Conservation (phyloP, 2,329 filamentous ascomycete species). For the Ophiostoma sp. region DNA sequence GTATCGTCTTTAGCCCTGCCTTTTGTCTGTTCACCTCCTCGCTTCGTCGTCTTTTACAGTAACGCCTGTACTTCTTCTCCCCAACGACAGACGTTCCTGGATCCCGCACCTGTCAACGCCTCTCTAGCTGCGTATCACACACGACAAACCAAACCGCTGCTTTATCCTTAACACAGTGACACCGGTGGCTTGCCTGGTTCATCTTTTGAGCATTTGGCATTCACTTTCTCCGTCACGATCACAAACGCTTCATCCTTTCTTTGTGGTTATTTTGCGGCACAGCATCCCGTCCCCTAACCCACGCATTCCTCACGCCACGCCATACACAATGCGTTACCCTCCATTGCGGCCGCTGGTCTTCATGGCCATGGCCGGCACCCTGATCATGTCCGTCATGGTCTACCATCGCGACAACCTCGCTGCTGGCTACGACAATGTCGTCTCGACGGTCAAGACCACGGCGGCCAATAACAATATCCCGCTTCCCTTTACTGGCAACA, state of each 20-base stretch:
- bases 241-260: not conserved
- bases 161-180: not conserved
- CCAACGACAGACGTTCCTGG: constrained; percentile 5
- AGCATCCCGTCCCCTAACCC: constrained; percentile 3
- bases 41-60: too few relatives aligned
- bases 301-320: not conserved
- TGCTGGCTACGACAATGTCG: constrained; percentile 20
- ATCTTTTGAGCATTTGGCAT: not conserved
- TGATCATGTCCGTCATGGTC: constrained; percentile 18
- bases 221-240: not conserved
- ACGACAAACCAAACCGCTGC: not conserved
- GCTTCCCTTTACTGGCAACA: constrained; percentile 8
- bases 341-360: constrained; percentile 15
- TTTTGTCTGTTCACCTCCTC: not conserved
- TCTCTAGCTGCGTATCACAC: not conserved
- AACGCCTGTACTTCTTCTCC: not conserved
- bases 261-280: not conserved
- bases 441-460: constrained; percentile 17
- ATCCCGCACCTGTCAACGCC: constrained; percentile 1
- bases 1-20: not conserved
- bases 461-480: constrained; percentile 17
- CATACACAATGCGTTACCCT: not conserved
- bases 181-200: not conserved
- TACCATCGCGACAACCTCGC: constrained; percentile 21
- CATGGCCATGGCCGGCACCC: constrained; percentile 18